Conservation (phyloP, 2,329 filamentous ascomycete genomes). For the Achaetomium macrosporum region DNA sequence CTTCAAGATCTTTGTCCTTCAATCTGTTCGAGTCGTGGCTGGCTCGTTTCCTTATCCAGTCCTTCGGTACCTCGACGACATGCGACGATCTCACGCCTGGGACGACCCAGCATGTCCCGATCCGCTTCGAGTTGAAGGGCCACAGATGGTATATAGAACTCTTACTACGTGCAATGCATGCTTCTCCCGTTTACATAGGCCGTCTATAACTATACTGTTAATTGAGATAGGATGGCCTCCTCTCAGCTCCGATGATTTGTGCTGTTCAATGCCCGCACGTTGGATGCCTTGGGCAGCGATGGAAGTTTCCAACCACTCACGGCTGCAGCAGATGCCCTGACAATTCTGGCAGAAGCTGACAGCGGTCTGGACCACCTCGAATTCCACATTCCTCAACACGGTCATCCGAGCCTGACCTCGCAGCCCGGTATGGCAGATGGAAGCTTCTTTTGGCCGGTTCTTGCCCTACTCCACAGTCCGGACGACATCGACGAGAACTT, state of each 20-base stretch:
- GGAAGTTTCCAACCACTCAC: constrained; percentile 9
- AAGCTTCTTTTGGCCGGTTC: not conserved
- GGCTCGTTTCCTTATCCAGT: not conserved
- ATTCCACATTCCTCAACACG: constrained; percentile 8
- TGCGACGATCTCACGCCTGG: not conserved
- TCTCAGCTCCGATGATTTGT: not conserved
- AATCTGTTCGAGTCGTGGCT: too few relatives aligned
- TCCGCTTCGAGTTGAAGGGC: too few relatives aligned
- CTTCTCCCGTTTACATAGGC: not conserved
- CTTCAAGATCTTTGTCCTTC: not conserved
- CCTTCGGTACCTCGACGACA: constrained; percentile 4
- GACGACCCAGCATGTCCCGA: too few relatives aligned
- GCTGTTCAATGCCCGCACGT: not conserved
- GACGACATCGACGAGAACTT: too few relatives aligned
- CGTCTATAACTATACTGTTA: too few relatives aligned
- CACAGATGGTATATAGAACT: not conserved
- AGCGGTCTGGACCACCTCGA: constrained; percentile 14
- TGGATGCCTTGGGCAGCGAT: constrained; percentile 16
- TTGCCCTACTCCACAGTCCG: not conserved
- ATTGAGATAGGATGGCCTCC: too few relatives aligned
- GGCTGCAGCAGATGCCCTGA: constrained; percentile 4
- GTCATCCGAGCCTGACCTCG: constrained; percentile 13
- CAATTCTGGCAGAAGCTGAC: not conserved
- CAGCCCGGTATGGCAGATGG: not conserved
- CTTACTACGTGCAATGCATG: not conserved